Percentiles rank a stretch among this genome's conserved stretches.
Evolutionary conservation across 2,329 filamentous ascomycete genomes (phyloP).

Genomic region (Fonsecaea erecta): DNA sequence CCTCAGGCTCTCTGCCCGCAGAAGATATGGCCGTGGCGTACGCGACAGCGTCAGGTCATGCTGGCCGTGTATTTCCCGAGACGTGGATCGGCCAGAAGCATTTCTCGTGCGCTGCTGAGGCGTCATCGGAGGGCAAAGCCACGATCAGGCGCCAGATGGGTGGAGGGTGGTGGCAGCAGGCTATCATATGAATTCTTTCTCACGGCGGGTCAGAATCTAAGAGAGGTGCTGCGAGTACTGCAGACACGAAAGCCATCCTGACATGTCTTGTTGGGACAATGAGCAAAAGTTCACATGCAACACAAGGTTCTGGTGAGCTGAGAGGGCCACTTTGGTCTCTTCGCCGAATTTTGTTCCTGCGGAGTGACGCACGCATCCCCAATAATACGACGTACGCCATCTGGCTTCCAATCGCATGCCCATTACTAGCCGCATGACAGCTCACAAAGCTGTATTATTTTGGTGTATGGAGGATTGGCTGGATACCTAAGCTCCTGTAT

Average conservation of each 20-base stretch:
- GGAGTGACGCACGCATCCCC: not conserved
- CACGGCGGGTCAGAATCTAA: constrained; percentile 11
- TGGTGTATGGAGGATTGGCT: not conserved
- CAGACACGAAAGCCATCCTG: constrained; percentile 17
- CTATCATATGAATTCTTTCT: constrained; percentile 3
- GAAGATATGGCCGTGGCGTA: constrained; percentile 40
- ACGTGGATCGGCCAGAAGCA: constrained; percentile 22
- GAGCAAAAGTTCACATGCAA: constrained; percentile 19
- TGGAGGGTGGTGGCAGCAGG: constrained; percentile 1
- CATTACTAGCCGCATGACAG: not conserved
- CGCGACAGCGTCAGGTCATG: constrained; percentile 32
- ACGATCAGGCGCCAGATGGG: not conserved
- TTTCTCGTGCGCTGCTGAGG: constrained; percentile 18
- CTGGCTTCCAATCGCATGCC: not conserved
- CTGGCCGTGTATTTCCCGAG: constrained; percentile 23
- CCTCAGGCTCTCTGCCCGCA: constrained; percentile 30
- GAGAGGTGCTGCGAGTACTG: not conserved
- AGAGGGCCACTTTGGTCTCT: constrained; percentile 8
- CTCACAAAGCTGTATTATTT: not conserved
- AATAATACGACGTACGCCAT: not conserved
- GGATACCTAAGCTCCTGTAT: not conserved
- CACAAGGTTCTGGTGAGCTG: constrained; percentile 12
- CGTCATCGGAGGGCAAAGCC: constrained; percentile 29
- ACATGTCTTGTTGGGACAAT: constrained; percentile 12
- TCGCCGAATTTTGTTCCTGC: not conserved